phyloP scores from a whole-genome alignment of 495 filamentous ascomycete species.

The Cercophora newfieldiana region DNA sequence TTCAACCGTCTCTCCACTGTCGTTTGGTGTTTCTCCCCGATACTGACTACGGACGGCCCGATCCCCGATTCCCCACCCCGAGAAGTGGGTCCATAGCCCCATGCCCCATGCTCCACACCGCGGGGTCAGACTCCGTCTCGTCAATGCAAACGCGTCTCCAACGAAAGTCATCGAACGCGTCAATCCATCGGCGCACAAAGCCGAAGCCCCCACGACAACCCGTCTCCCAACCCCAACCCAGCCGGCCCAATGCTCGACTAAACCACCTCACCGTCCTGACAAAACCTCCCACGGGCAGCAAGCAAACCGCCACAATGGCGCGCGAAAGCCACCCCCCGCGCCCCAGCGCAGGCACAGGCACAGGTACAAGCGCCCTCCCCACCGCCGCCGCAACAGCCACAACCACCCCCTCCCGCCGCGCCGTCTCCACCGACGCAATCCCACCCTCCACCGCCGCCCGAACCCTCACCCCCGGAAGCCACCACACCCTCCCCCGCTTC shows the following conservation, averaged over 20 bases:
- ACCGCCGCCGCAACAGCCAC: neutral
- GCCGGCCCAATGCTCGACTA: neutral
- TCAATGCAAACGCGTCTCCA: conserved; percentile 7
- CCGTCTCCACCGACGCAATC: conserved; percentile 31
- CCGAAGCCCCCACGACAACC: neutral
- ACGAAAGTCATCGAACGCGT: neutral
- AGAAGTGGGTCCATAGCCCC: conserved; percentile 1
- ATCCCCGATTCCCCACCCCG: neutral
- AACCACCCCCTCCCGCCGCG: conserved; percentile 37
- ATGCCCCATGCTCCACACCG: no score
- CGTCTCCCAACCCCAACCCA: neutral
- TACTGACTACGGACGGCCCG: neutral
- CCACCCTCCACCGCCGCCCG: conserved; percentile 25
- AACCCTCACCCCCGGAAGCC: conserved; percentile 30
- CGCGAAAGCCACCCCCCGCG: conserved; percentile 27
- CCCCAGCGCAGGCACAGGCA: conserved; percentile 7
- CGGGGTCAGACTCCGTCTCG: neutral
- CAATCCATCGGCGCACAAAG: neutral
- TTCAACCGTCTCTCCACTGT: neutral
- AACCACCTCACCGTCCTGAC: neutral
- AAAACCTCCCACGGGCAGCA: neutral
- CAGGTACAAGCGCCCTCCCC: no score
- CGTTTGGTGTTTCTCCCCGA: neutral
- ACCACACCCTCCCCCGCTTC: conserved; percentile 16
- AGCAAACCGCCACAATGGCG: conserved; percentile 21